Base-by-base conservation (phyloP, 257 asterid genomes). In the Solanum corneliomulleri region DNA sequence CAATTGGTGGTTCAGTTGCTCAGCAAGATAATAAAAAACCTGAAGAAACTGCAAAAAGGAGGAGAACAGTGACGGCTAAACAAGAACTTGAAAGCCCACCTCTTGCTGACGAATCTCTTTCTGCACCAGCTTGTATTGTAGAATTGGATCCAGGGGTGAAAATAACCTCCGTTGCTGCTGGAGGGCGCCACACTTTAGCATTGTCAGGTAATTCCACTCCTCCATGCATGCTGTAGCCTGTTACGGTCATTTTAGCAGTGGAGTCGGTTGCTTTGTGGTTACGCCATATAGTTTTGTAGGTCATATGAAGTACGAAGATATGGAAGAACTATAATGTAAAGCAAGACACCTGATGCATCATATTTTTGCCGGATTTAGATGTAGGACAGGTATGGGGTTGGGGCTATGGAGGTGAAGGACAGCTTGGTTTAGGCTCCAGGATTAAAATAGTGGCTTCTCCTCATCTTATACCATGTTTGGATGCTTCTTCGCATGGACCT, bases 371-470 rank as follows among this genome's bases (percentile, higher is more conserved):
- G 91, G 92, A 91, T 94, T 87, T 92, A 94, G 98, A 95, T 94
- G 93, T 90, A 87, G 98, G 98, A 93, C 98, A 92, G 95, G 96
- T 95, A 52, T 95, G 98, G 96, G 98, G 96, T 92, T 95, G 98
- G 98, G 98, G 96, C 95, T 95, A 94, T 78, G 97, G 98, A 89
- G 98, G 98, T 72, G 98, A 95, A 90, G 97, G 98, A 84, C 97
- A 95, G 88, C 97, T 95, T 52, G 98, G 98, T 86, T 88, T 94
- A 92, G 98, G 97, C 75, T 89, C 95, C 87, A 91, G 93, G 88
- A 91, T 93, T 86, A 94, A 93, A 91, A 85, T 87, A 88, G 98
- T 94, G 95, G 95, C 97, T 39, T 91, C 97, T 44, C 98, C 98
- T 90, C 98, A 95, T 91, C 97, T 91, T 45, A 92, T 95, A 88